Evolutionary conservation across 2,329 filamentous ascomycete genomes (phyloP).

Genomic region (Botrytis hyacinthi): DNA sequence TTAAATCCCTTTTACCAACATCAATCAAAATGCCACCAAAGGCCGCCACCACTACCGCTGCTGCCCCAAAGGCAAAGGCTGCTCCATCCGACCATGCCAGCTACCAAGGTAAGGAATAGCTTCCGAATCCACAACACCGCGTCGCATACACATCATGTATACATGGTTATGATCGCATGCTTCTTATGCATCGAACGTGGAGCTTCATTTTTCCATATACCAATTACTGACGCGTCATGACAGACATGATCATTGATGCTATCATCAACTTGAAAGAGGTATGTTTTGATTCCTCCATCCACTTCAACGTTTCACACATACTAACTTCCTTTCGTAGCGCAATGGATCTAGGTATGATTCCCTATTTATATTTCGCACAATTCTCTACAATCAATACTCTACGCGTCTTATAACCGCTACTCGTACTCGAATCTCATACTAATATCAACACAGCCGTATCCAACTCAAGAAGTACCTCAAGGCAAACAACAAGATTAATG

Average conservation of each 20-base stretch:
- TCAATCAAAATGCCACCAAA: conserved; percentile 60
- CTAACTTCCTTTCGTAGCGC: conserved; percentile 32
- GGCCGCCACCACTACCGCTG: conserved; percentile 49
- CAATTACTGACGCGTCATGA: conserved; percentile 29
- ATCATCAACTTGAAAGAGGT: conserved; percentile 39
- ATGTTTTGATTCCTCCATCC: conserved; percentile 24
- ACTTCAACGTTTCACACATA: background rate
- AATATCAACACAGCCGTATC: conserved; percentile 49
- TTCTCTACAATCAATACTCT: conserved; percentile 13
- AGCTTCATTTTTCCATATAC: conserved; percentile 27
- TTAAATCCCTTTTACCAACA: conserved; percentile 17
- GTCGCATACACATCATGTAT: conserved; percentile 45
- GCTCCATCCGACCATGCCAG: conserved; percentile 55
- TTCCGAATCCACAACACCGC: conserved; percentile 41
- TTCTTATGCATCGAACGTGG: conserved; percentile 50
- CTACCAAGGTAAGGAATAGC: conserved; percentile 64
- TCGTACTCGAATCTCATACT: conserved; percentile 21
- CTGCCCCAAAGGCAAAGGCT: conserved; percentile 56
- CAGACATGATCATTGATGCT: conserved; percentile 39
- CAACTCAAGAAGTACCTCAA: conserved; percentile 73
- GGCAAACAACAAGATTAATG: conserved; percentile 65
- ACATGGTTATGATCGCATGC: conserved; percentile 49
- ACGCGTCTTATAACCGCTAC: conserved; percentile 29
- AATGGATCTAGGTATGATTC: conserved; percentile 39
- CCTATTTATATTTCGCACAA: conserved; percentile 17